Evolutionary conservation across 1,139 yeast species (phyloP), one percentile per base, ranked within the genome.

Genomic region (Lodderomyces theae): DNA sequence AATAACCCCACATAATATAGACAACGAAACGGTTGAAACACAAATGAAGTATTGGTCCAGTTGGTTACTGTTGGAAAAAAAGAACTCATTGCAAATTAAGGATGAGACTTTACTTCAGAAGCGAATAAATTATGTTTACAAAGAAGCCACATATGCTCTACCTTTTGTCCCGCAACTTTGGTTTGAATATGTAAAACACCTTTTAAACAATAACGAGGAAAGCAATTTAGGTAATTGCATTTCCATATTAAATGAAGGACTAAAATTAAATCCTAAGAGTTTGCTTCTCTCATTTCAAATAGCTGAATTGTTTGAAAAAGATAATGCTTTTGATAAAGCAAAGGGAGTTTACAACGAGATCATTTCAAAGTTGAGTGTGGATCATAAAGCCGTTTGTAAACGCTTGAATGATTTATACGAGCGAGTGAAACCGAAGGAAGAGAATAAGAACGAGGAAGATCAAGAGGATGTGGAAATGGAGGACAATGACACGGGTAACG

Each of bases 101-200:
- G 79, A 77, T 39, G 69, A 61, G 13, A 67, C 71, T 9, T 57
- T 64, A 5, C 61, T 82, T 21, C 67, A 72, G 30, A 71, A 72
- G 39, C 74, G 98, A 53, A 69, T 89, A n/a, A 77, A 76, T 41
- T 86, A 82, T 58, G 86, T 84, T 18, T 87, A 78, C 61, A 77
- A 77, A 52, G 89, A 87, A 57, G 82, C 95, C 1, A 69, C 82
- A 8, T 80, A 82, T 54, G 64, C 77, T 37, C 66, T 87, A 52
- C 74, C 87, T 22, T 87, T 85, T 59, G 79, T 77, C 34, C 88
- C 97, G 0, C 95, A 87, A 54, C 63, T 86, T 29, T 92, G 97
- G 97, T 89, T 81, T 60, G 82, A 83, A 43, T 88, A 58, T 48
- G 57, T 53, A 39, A 62, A 63, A 40, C 71, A 58, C 50, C 58